Evolutionary conservation across 1,284 basidiomycete genomes (phyloP), one percentile per base, ranked within the genome.

Genomic region (Rhodotorula sp.): DNA sequence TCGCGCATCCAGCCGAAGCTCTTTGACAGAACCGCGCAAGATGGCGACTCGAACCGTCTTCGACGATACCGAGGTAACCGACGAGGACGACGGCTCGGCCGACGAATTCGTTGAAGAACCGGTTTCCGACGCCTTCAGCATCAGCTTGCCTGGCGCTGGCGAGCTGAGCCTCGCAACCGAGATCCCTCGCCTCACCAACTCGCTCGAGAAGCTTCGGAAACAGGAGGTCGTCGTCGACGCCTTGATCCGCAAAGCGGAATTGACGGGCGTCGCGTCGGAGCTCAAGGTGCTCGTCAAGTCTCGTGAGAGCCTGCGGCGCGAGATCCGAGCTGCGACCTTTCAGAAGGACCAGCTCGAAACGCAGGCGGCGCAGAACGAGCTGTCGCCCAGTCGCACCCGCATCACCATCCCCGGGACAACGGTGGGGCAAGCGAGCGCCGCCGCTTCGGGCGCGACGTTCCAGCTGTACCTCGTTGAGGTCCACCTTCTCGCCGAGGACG

Each of bases 391-490:
- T 57, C 86, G 88, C 52, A 96, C 91, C 10, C 86, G 83, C 73
- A 88, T 92, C 30, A 84, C 85, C 11, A 92, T 97, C 71, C 89
- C 91, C 2, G 87, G 89, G 0, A 79, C 81, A 2, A 84, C 86
- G 0, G 86, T 87, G 0, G 90, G 76, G 2, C 90, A 92, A 72
- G 88, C 48, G 2, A 22, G 27, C 39, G 39, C 39, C 20, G 46
- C 22, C 88, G 49, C 89, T 90, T 34, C 64, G 72, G 4, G 53
- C 59, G 29, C 68, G 57, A 62, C 47, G 19, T 91, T 96, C 34
- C 92, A 94, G 47, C 85, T 92, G 48, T 99, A 97, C 78, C 85
- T 93, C n/a, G 85, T 98, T 56, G 91, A 96, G 79, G 87, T 99
- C 2, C 89, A 90, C 77, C 93, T 95, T 77, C 83, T 91, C 32